Percentiles rank a stretch among this genome's conserved stretches.
Evolutionary conservation across 768 basidiomycete genomes (phyloP).

Genomic region (Mrakia frigida): DNA sequence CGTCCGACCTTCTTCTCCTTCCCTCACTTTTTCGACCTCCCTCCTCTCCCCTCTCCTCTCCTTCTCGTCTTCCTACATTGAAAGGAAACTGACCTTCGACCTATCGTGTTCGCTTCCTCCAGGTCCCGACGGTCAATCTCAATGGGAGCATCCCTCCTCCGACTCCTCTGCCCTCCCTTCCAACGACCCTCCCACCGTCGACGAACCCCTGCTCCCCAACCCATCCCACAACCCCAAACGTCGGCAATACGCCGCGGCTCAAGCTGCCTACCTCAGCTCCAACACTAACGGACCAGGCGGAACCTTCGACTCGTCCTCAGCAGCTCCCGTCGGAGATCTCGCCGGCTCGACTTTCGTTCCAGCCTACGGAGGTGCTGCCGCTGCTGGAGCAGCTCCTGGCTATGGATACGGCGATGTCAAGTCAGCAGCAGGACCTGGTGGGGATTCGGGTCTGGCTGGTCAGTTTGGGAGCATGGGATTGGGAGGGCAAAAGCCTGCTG

Average conservation of each 20-base stretch:
- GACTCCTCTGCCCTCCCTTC: constrained; percentile 36
- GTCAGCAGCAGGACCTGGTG: neutral
- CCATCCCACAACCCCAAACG: constrained; percentile 55
- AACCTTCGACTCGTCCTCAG: constrained; percentile 3
- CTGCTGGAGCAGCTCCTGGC: constrained; percentile 41
- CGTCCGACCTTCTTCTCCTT: no score
- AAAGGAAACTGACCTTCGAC: no score
- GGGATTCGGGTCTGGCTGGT: neutral
- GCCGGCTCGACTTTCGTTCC: constrained; percentile 69
- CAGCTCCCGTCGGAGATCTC: constrained; percentile 34
- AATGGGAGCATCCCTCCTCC: constrained; percentile 76
- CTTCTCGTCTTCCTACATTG: neutral
- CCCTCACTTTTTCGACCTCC: neutral
- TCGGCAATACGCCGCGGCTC: constrained; percentile 89
- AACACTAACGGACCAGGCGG: constrained; percentile 43
- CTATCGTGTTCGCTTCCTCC: neutral
- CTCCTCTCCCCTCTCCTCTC: neutral
- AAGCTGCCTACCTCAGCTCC: constrained; percentile 71
- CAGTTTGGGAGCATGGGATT: neutral
- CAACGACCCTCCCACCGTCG: constrained; percentile 33
- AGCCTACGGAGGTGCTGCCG: constrained; percentile 54
- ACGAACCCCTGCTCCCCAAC: constrained; percentile 42
- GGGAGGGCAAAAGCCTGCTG: neutral
- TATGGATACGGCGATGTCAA: constrained; percentile 10
- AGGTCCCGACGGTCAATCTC: constrained; percentile 74